Conservation (phyloP, 306 rosid species). For the Cucurbita ficifolia region DNA sequence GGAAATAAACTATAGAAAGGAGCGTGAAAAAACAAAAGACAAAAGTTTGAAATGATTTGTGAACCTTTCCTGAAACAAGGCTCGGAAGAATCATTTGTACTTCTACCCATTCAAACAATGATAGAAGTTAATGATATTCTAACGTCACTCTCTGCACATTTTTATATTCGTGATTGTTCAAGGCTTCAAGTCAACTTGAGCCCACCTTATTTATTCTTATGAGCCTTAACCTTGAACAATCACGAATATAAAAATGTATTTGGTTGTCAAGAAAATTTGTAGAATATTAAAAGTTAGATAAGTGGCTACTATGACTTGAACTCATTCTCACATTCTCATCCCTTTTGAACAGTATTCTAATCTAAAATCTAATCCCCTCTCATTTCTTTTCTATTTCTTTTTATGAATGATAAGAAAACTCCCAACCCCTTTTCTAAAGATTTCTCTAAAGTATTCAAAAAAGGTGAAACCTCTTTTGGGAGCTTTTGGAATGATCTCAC, state of each 20-base stretch:
- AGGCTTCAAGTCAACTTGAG: no score
- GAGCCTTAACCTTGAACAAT: no score
- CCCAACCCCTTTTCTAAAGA: background rate
- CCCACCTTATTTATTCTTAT: no score
- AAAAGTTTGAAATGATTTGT: background rate
- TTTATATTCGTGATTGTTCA: no score
- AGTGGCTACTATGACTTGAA: background rate
- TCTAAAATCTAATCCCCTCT: background rate
- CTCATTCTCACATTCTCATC: background rate
- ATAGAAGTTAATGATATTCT: background rate
- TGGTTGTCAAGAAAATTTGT: background rate
- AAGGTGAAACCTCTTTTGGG: background rate
- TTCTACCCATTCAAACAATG: background rate
- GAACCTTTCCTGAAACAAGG: background rate
- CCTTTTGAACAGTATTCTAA: background rate
- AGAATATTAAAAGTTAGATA: background rate
- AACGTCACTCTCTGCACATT: background rate
- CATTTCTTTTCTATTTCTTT: background rate
- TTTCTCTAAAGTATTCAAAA: background rate
- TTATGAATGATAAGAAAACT: background rate
- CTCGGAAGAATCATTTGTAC: background rate
- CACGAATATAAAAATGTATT: no score
- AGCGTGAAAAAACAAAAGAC: background rate
- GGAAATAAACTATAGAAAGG: background rate
- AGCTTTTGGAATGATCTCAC: background rate